Conservation (phyloP, 1,139 yeast species). For the Pneumocystis canis region DNA sequence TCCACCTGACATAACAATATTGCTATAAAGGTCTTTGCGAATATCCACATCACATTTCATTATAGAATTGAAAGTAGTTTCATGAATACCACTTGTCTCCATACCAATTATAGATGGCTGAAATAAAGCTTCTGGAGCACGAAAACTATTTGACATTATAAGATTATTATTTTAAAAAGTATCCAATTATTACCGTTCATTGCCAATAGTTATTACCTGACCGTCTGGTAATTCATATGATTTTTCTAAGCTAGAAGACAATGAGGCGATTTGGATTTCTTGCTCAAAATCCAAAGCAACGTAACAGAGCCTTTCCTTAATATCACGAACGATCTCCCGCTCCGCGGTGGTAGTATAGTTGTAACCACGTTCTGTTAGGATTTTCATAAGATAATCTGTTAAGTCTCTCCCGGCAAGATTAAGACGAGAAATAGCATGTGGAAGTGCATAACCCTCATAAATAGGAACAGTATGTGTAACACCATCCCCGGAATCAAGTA, state of each 20-base stretch:
- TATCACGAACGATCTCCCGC: constrained; percentile 98
- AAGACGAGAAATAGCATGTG: constrained; percentile 96
- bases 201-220: constrained; percentile 97
- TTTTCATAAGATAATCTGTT: constrained; percentile 97
- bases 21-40: constrained; percentile 96
- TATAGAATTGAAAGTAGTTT: constrained; percentile 97
- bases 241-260: constrained; percentile 95
- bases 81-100: constrained; percentile 99
- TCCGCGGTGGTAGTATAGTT: constrained; percentile 97
- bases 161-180: constrained; percentile 16
- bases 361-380: constrained; percentile 97
- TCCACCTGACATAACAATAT: constrained; percentile 93
- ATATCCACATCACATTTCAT: constrained; percentile 99
- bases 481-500: constrained; percentile 99
- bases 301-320: constrained; percentile 97
- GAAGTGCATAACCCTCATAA: constrained; percentile 98
- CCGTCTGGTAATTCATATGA: constrained; percentile 99
- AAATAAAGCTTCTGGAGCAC: constrained; percentile 99
- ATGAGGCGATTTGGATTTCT: constrained; percentile 98
- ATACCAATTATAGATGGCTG: constrained; percentile 95
- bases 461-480: constrained; percentile 99
- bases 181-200: constrained; percentile 46
- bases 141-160: constrained; percentile 33
- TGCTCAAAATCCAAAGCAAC: constrained; percentile 93
- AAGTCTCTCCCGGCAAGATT: constrained; percentile 99